phyloP scores from a whole-genome alignment of 2,329 filamentous ascomycete species.

The Phialophora tarda region DNA sequence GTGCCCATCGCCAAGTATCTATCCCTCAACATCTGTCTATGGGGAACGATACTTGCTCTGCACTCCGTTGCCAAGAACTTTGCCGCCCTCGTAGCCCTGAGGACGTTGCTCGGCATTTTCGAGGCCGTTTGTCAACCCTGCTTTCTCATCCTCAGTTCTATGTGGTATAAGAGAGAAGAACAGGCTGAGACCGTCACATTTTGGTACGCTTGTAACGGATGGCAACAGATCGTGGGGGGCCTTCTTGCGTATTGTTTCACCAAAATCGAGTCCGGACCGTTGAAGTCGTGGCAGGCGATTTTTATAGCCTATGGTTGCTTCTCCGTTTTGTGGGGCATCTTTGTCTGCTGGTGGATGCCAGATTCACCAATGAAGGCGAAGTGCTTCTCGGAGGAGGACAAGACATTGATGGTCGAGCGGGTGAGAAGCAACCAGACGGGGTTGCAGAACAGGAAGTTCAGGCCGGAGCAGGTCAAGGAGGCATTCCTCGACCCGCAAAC shows the following conservation, averaged over 20 bases:
- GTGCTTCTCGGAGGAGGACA: conserved; percentile 70
- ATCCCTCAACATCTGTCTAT: conserved; percentile 66
- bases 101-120: conserved; percentile 72
- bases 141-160: conserved; percentile 69
- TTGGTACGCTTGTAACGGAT: conserved; percentile 59
- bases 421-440: conserved; percentile 67
- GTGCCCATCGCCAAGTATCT: conserved; percentile 73
- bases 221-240: background rate
- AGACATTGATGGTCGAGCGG: conserved; percentile 66
- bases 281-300: conserved; percentile 67
- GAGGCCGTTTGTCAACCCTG: conserved; percentile 72
- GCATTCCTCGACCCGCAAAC: conserved; percentile 69
- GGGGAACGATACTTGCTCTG: conserved; percentile 65
- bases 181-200: conserved; percentile 70
- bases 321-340: conserved; percentile 68
- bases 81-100: conserved; percentile 62
- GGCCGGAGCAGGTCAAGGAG: conserved; percentile 60
- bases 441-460: conserved; percentile 63
- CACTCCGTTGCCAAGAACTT: conserved; percentile 69
- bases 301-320: conserved; percentile 70
- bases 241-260: background rate
- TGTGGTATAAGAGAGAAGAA: conserved; percentile 74
- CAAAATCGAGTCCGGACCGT: background rate
- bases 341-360: conserved; percentile 68
- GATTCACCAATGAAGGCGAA: conserved; percentile 74